Conservation (phyloP, 257 asterid genomes). For the Craterostigma plantagineum region DNA sequence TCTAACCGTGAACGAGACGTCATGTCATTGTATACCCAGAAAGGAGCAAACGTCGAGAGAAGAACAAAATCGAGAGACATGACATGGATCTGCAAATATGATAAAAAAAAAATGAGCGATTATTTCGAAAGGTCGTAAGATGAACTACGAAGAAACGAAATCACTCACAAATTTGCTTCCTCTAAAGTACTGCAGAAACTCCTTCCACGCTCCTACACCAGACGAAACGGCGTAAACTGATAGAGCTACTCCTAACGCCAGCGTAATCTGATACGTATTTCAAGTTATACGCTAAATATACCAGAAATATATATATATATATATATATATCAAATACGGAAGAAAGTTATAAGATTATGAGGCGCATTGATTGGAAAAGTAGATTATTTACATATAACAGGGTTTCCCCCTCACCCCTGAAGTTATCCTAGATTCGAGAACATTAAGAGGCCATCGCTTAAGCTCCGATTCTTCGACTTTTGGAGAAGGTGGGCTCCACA, state of each 20-base stretch:
- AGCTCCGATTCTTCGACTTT: slow-evolving; percentile 54
- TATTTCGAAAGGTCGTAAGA: neutral
- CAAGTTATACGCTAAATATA: slow-evolving; percentile 20
- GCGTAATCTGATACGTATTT: slow-evolving; percentile 27
- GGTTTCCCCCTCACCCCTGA: slow-evolving; percentile 49
- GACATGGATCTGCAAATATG: slow-evolving; percentile 38
- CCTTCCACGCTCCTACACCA: slow-evolving; percentile 55
- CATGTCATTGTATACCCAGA: slow-evolving; percentile 95
- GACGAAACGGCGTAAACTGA: slow-evolving; percentile 37
- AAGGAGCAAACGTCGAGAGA: slow-evolving; percentile 74
- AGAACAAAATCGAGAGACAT: slow-evolving; percentile 52
- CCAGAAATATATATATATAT: slow-evolving; percentile 6
- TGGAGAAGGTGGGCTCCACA: slow-evolving; percentile 91
- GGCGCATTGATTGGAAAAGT: slow-evolving; percentile 7
- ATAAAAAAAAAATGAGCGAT: neutral
- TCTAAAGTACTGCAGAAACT: slow-evolving; percentile 59
- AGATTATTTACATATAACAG: slow-evolving; percentile 1
- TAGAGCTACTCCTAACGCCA: slow-evolving; percentile 60
- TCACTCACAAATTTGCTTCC: slow-evolving; percentile 86
- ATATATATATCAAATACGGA: too few relatives aligned
- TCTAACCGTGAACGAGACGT: slow-evolving; percentile 66
- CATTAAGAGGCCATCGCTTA: slow-evolving; percentile 63
- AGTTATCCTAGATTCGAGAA: slow-evolving; percentile 74
- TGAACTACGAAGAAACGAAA: slow-evolving; percentile 2
- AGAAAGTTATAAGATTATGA: too few relatives aligned